Evolutionary conservation across 148 eudicot genomes (phyloP), one percentile per base, ranked within the genome.

Genomic region (Limonium bicolor): DNA sequence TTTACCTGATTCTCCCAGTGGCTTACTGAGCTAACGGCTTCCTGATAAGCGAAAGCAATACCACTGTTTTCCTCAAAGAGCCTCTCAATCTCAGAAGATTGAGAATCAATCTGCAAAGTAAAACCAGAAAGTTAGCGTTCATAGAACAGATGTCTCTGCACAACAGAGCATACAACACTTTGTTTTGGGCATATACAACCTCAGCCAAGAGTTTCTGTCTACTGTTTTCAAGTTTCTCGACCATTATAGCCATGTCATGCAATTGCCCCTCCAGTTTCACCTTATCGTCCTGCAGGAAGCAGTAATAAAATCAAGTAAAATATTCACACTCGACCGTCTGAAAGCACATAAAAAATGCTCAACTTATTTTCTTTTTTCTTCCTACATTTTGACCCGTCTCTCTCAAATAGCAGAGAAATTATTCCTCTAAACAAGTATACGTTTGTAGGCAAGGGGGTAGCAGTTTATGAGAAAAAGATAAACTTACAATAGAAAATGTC

Each of bases 1-100:
- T n/a, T n/a, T 56, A 88, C 96, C 97, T 88, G 97, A 70, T 69
- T 77, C 56, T 88, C 84, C 94, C 94, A 88, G 36, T 70, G 81
- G 28, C 77, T 67, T 30, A 60, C 86, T 43, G 68, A 53, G 13
- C 68, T 75, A 54, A 60, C 57, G 48, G 92, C 75, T 53, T 88
- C 92, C 60, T 83, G 81, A 59, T 83, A 70, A 60, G 82, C 92
- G 44, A 79, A 72, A 48, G 84, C 48, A 40, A 88, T 56, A 54
- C 57, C 72, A 37, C 86, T 73, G 59, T 83, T 88, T 66, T 88
- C 94, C 65, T 88, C 97, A 49, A 88, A 88, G 30, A 88, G 92
- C 51, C 62, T 80, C 64, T 88, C 97, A 54, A 88, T 83, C 76
- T 83, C 97, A 0, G 92, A 70, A 54, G 97, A 88, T 62, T 88